These are phyloP conservation scores for Tolypocladium pustulatum DNA, from an alignment of 2,329 filamentous ascomycete species.

Conservation along the genomic window DNA sequence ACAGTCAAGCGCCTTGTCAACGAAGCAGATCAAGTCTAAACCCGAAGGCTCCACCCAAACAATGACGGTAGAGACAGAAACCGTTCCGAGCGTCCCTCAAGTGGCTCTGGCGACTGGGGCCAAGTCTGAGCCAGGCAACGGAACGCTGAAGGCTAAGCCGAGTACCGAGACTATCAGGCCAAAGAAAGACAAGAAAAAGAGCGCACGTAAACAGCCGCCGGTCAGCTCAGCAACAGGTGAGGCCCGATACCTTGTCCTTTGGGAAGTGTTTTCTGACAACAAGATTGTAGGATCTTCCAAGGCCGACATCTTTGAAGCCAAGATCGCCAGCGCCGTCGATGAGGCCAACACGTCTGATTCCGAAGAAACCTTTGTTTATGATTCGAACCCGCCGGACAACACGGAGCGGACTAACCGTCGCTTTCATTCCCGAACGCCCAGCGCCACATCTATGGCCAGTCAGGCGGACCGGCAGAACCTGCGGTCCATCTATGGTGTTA, in stretches of 20 bases:
- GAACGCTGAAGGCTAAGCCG: constrained; percentile 73
- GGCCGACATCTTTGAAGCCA: constrained; percentile 95
- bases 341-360: constrained; percentile 95
- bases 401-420: constrained; percentile 52
- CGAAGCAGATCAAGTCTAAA: constrained; percentile 60
- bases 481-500: constrained; percentile 55
- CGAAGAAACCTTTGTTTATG: constrained; percentile 97
- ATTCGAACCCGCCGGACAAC: constrained; percentile 78
- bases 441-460: constrained; percentile 74
- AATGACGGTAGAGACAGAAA: constrained; percentile 98
- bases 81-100: constrained; percentile 83
- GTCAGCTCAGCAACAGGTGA: constrained; percentile 66
- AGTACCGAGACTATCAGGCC: constrained; percentile 95
- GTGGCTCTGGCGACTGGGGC: constrained; percentile 58
- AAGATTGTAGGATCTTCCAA: constrained; percentile 66
- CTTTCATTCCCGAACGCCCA: constrained; percentile 90
- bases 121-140: constrained; percentile 53
- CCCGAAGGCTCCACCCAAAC: constrained; percentile 70
- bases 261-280: neutral
- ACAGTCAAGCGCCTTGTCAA: constrained; percentile 55
- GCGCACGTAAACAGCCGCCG: constrained; percentile 60
- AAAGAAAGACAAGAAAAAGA: constrained; percentile 83
- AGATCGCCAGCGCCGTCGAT: constrained; percentile 90
- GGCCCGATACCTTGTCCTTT: constrained; percentile 13
- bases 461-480: constrained; percentile 51